Evolutionary conservation across 768 basidiomycete genomes (phyloP), one percentile per base, ranked within the genome.

Genomic region (Infundibulicybe gibba): DNA sequence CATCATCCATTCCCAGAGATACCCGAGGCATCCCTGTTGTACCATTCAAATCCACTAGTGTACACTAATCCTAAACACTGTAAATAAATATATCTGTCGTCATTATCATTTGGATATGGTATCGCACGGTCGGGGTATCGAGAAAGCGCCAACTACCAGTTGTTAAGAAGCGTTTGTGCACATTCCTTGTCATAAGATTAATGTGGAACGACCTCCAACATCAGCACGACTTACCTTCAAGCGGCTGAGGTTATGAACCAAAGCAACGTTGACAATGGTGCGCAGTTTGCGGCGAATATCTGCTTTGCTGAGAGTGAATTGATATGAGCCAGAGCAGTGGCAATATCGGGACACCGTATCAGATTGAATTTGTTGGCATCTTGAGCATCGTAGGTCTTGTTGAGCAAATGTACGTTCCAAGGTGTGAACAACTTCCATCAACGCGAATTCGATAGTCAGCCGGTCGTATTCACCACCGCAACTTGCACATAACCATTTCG

Each of bases 391-490:
- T 51, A 98, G 68, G 61, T 99, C 97, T 64, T 97, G 94, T 58
- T 94, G 86, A 21, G 88, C 78, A 55, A 88, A 93, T 31, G 80
- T 73, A 31, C 81, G 75, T 63, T 93, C 84, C 33, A 92, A 67
- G 13, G 74, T 63, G 38, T 81, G 77, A 17, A 93, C 79, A 62
- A 87, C 70, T 40, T 88, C 83, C 51, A 98, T 83, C 48, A 99
- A 68, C 43, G 83, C 77, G 56, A 90, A 85, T 65, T 98, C 95
- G 60, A 99, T 94, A 33, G 81, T 77, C 6, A 74, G 66, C n/a
- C 87, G 80, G 60, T 99, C 94, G 64, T 93, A 95, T 63, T 97
- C 90, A 30, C 85, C 83, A 15, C 79, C 80, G 54, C 94, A 97
- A 44, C 69, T 69, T 43, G 72, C 67, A 58, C 93, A 90, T 12